Evolutionary conservation across 2,329 filamentous ascomycete species (phyloP), one percentile per base, ranked within the genome.

Genomic region (Paramyrothecium sp.): DNA sequence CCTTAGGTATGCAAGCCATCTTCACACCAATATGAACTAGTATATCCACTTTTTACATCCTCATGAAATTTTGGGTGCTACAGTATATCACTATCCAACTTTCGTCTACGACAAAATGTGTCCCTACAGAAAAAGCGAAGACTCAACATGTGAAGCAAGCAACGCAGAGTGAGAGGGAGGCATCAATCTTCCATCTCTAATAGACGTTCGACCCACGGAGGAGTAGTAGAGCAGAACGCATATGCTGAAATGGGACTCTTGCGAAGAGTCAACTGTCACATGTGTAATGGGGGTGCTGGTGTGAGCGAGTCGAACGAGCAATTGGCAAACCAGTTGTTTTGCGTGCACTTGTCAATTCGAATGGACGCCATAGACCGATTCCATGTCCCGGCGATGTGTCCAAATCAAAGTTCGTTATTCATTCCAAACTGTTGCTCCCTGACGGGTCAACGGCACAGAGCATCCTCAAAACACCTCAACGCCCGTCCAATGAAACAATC

Each of bases 191-290:
- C 80, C 80, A 82, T 76, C 72, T 74, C 71, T 76, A 76, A 78
- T 82, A 81, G 79, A 77, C 79, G 73, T 79, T 77, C 77, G 73
- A 77, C 77, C 77, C 79, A 81, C 68, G 78, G 79, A 72, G 69
- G 73, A 79, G 75, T 65, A 63, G 66, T 71, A 70, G 70, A 67
- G 73, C 71, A 73, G 77, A 79, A 79, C 77, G 79, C 69, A 81
- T 81, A 82, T 81, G 79, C 79, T 81, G 71, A 77, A 77, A 80
- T 81, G 77, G 77, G 69, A 57, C 23, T 46, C 21, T 46, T 51
- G 30, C 38, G 54, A 53, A 13, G 26, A 30, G 38, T 12, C n/a
- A 19, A 44, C 13, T 17, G 38, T 4, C 5, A 16, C 13, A 44
- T 44, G 38, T 16, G 38, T 19, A 44, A 12, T 30, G 33, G 33